Conservation (phyloP, 768 basidiomycete species). For the Leucosporidium creatinivorum region DNA sequence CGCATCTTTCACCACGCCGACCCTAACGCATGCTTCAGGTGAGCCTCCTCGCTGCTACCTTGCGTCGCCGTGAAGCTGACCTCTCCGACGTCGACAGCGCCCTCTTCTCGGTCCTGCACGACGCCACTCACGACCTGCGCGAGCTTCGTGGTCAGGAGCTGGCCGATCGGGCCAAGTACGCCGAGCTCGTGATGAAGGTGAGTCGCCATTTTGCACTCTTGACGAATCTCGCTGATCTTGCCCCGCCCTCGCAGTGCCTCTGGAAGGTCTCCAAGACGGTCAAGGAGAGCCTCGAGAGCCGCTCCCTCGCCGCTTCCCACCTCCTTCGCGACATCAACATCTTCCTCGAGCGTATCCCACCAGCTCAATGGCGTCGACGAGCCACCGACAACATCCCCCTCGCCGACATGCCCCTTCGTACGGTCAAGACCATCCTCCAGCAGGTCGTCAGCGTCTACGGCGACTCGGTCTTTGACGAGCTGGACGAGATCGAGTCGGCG, state of each 20-base stretch:
- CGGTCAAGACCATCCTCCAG: constrained; percentile 97
- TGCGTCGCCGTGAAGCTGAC: background rate
- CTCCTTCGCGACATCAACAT: constrained; percentile 87
- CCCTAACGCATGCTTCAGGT: constrained; percentile 87
- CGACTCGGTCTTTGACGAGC: constrained; percentile 81
- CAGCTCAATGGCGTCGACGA: constrained; percentile 90
- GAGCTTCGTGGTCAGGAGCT: constrained; percentile 80
- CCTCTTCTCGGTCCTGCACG: constrained; percentile 53
- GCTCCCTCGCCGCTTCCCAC: constrained; percentile 73
- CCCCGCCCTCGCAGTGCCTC: constrained; percentile 71
- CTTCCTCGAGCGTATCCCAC: constrained; percentile 85
- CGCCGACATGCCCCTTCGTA: constrained; percentile 94
- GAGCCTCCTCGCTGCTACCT: constrained; percentile 36
- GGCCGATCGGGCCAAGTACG: constrained; percentile 61
- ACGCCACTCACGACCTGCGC: constrained; percentile 47
- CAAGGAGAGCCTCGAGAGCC: constrained; percentile 77
- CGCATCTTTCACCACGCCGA: constrained; percentile 79
- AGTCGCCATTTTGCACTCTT: background rate
- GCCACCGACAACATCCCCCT: constrained; percentile 86
- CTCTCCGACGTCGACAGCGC: constrained; percentile 71
- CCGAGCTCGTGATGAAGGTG: constrained; percentile 39
- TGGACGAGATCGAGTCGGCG: constrained; percentile 88
- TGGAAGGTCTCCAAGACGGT: constrained; percentile 97
- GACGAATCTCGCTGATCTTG: background rate
- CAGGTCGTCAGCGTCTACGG: constrained; percentile 89